phyloP scores from a whole-genome alignment of 106 monocot species.

The Allium sativum region DNA sequence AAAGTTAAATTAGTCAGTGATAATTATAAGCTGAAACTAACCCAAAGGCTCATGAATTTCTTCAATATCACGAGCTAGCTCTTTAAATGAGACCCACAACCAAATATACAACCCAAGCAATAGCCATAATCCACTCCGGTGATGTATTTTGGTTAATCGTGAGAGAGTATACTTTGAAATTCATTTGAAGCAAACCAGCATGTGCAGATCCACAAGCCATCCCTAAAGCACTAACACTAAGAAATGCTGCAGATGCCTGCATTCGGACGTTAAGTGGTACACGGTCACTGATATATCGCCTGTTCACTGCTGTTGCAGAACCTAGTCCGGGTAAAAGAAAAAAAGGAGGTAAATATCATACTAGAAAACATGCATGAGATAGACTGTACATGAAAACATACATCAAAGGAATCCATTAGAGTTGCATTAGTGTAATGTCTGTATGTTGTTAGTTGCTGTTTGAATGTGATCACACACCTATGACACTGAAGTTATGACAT shows the following conservation, averaged over 20 bases:
- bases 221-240: conserved; percentile 47
- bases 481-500: too few relatives aligned
- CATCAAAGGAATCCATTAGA: too few relatives aligned
- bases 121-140: conserved; percentile 40
- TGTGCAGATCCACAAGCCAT: conserved; percentile 43
- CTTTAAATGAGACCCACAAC: conserved; percentile 35
- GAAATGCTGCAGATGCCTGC: conserved; percentile 42
- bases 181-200: conserved; percentile 36
- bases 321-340: conserved; percentile 17
- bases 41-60: conserved; percentile 9
- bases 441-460: too few relatives aligned
- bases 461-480: too few relatives aligned
- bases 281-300: conserved; percentile 41
- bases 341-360: neutral
- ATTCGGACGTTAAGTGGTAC: conserved; percentile 34
- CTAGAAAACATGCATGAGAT: neutral
- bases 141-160: conserved; percentile 31
- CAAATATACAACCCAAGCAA: conserved; percentile 32
- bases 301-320: conserved; percentile 43
- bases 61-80: conserved; percentile 20
- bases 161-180: conserved; percentile 20
- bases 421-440: too few relatives aligned
- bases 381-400: neutral
- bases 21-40: conserved; percentile 9
- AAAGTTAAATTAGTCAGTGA: too few relatives aligned